These are phyloP conservation scores for Tricharina praecox DNA, from an alignment of 495 filamentous ascomycete genomes.

Conservation along the genomic window DNA sequence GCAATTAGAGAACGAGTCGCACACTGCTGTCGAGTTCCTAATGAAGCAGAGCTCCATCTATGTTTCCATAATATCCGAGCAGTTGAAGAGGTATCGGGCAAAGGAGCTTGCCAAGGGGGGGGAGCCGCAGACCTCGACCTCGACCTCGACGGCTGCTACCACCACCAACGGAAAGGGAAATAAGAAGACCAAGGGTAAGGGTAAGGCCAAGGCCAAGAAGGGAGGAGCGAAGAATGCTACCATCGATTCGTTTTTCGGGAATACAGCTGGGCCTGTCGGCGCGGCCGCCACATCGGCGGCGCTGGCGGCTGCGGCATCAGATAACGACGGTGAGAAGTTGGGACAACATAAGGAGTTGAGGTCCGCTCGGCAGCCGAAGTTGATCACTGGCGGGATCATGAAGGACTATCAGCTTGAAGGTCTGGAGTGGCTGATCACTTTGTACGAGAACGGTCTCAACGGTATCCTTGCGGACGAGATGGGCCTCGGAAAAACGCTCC, in stretches of 20 bases:
- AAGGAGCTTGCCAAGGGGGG: no score
- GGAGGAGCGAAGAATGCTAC: no score
- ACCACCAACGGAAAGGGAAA: conserved; percentile 9
- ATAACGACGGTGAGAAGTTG: conserved; percentile 28
- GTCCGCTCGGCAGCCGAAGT: conserved; percentile 67
- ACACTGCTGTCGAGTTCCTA: no score
- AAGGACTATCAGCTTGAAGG: conserved; percentile 87
- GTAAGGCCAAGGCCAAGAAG: no score
- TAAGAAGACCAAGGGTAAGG: no score
- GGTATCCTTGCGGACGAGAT: conserved; percentile 96
- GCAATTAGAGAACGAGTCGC: no score
- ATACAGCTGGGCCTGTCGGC: no score
- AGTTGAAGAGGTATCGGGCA: no score
- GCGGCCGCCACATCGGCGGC: no score
- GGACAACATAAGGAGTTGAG: conserved; percentile 55
- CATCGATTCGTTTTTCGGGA: no score
- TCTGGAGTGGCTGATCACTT: conserved; percentile 69
- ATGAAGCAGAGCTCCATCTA: conserved; percentile 25
- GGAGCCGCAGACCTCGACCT: no score
- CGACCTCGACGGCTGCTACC: not conserved
- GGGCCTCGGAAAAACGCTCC: conserved; percentile 90
- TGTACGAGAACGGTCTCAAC: conserved; percentile 86
- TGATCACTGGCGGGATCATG: conserved; percentile 80
- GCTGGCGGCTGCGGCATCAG: conserved; percentile 11
- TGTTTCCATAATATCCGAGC: conserved; percentile 22